Evolutionary conservation across 2,329 filamentous ascomycete genomes (phyloP), one percentile per base, ranked within the genome.

Genomic region (Thelonectria discophora): DNA sequence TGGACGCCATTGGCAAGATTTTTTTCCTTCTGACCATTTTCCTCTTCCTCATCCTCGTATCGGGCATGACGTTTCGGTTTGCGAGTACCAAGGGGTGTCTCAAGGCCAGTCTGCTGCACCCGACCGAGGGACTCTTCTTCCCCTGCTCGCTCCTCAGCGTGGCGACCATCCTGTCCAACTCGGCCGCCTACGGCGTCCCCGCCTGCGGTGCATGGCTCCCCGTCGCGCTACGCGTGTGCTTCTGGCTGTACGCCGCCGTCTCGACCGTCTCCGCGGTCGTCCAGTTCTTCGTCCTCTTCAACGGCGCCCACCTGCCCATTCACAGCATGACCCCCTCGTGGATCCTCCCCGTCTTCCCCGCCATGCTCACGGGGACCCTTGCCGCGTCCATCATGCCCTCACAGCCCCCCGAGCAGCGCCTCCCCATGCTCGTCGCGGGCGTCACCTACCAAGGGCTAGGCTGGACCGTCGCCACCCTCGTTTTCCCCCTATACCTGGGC

Each of bases 111-210:
- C 49, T 73, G 12, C 55, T 68, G 42, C 65, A 71, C 49, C 68
- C 84, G 0, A 90, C 87, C 0, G 88, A 91, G 69, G 85, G 82
- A 21, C 78, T 90, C 8, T 90, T 90, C 74, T 83, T 88, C 5
- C 87, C 87, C 0, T 86, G 87, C 2, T 82, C 82, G 4, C 78
- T 88, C 37, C 87, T 90, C 58, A 88, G 85, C 39, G 81, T 89
- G 62, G 88, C 87, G 2, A 89, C 88, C 45, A 78, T 89, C 17
- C 80, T 90, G 65, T 86, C 88, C 68, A 89, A 89, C 67, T 81
- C 89, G 42, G 84, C 85, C 8, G 83, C 88, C 63, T 90, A 89
- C 72, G 88, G 88, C 0, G 75, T 79, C 1, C 73, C 76, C 30
- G 75, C 80, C 32, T 76, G 78, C 7, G 86, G 81, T 0, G 67